phyloP scores from a whole-genome alignment of 1,139 yeast genomes.

The Diutina sp. region DNA sequence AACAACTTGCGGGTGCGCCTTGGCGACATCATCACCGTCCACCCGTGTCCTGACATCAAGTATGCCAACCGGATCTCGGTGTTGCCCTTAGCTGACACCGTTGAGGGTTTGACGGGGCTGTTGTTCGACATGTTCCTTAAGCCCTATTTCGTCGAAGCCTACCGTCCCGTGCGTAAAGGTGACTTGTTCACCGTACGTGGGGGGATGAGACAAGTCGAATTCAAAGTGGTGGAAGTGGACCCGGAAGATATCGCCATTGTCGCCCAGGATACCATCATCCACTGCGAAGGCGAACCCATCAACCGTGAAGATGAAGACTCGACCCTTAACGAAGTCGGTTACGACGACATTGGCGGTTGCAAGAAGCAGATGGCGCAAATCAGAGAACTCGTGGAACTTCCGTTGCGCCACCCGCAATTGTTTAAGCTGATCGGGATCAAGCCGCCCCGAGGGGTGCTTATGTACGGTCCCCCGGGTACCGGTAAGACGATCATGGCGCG shows the following conservation, averaged over 20 bases:
- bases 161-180: conserved; percentile 97
- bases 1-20: conserved; percentile 88
- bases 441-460: conserved; percentile 92
- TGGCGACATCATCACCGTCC: conserved; percentile 84
- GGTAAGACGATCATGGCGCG: conserved; percentile 99
- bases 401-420: conserved; percentile 92
- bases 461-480: conserved; percentile 99
- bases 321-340: conserved; percentile 91
- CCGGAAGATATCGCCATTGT: conserved; percentile 97
- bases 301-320: conserved; percentile 98
- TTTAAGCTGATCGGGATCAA: conserved; percentile 95
- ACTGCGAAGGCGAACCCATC: conserved; percentile 98
- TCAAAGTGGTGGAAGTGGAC: conserved; percentile 95
- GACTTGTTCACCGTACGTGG: conserved; percentile 95
- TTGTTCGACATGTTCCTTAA: conserved; percentile 90
- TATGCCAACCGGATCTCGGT: conserved; percentile 91
- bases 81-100: conserved; percentile 94
- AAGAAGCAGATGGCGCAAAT: conserved; percentile 98
- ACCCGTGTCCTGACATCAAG: conserved; percentile 96
- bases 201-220: conserved; percentile 98
- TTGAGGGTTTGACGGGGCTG: conserved; percentile 97
- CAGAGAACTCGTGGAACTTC: conserved; percentile 92
- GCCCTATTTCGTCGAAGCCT: conserved; percentile 98
- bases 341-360: conserved; percentile 98
- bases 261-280: conserved; percentile 96